Evolutionary conservation across 768 basidiomycete species (phyloP), one percentile per base, ranked within the genome.

Genomic region (Suillus hirtellus): DNA sequence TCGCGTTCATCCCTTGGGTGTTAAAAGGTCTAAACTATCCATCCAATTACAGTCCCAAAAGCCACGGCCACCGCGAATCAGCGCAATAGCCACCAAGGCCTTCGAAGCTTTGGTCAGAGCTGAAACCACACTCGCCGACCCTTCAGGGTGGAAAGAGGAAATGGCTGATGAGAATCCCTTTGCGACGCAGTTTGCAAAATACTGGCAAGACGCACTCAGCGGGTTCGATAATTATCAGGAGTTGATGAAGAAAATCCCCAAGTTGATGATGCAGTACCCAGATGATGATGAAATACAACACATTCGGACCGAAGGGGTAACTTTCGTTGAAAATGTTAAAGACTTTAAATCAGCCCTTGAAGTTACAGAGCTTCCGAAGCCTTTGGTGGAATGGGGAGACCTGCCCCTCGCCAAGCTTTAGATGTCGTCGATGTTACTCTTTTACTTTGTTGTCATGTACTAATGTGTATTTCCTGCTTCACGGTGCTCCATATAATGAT

Each of bases 21-120:
- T 78, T 35, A 82, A 79, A 2, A 88, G 96, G 44, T 81, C 90
- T 15, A 99, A 99, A 76, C 78, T 95, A 59, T 94, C 95, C 1
- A 80, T 93, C 54, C 96, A 96, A 66, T 80, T 92, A 76, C 79
- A 81, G 52, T 93, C 93, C 12, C 88, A 87, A 70, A 89, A 85
- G 73, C 82, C 84, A 19, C 82, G 75, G 9, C 78, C 79, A 3
- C 82, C 81, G 70, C 86, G 81, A 65, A 82, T 95, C 72, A 92
- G 90, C 70, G 70, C 78, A 2, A 81, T 84, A 4, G 87, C 92
- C 5, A 80, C 85, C 43, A 76, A 84, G 62, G 87, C 84, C 6
- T 90, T 95, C 66, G 82, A 86, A 64, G 73, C 72, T 14, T 72
- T 80, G 12, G 78, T 93, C 31, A 81, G 77, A 42, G 75, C 78